Conservation (phyloP, 2,329 filamentous ascomycete species). For the Daldinia eschscholtzii region DNA sequence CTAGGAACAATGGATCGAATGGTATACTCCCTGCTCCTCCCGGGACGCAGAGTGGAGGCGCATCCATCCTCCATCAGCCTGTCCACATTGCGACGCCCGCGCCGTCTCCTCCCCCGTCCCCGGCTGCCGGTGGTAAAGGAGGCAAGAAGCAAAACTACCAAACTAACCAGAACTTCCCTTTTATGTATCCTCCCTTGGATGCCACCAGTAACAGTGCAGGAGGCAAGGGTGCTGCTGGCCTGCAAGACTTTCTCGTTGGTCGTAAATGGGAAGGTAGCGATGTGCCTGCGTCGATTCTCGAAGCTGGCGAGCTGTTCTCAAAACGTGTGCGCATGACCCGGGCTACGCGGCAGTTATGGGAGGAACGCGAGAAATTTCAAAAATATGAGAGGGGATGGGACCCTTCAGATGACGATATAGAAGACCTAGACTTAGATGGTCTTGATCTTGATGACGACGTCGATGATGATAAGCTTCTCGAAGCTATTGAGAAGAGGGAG, state of each 20-base stretch:
- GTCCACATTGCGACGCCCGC: constrained; percentile 99
- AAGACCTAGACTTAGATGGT: constrained; percentile 56
- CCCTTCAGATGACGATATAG: constrained; percentile 60
- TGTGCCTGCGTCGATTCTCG: constrained; percentile 92
- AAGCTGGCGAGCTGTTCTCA: constrained; percentile 93
- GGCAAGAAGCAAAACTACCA: constrained; percentile 99
- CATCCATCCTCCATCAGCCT: constrained; percentile 92
- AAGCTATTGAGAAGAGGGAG: constrained; percentile 58
- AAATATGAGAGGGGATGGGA: constrained; percentile 94
- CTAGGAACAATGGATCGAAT: constrained; percentile 69
- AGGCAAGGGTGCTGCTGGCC: constrained; percentile 84
- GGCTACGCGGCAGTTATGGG: constrained; percentile 93
- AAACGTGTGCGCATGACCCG: constrained; percentile 90
- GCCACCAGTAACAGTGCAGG: constrained; percentile 89
- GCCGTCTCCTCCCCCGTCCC: constrained; percentile 94
- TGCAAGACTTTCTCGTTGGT: constrained; percentile 84
- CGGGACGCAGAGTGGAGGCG: constrained; percentile 68
- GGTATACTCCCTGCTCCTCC: constrained; percentile 71
- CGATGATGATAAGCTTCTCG: constrained; percentile 57
- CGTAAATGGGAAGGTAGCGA: constrained; percentile 94
- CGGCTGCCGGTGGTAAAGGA: constrained; percentile 86
- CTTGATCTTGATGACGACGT: constrained; percentile 49
- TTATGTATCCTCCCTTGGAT: constrained; percentile 95
- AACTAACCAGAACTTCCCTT: constrained; percentile 98
- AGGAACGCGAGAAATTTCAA: constrained; percentile 90